Conservation (phyloP, 2,329 filamentous ascomycete species). For the Fusarium sambucinum region DNA sequence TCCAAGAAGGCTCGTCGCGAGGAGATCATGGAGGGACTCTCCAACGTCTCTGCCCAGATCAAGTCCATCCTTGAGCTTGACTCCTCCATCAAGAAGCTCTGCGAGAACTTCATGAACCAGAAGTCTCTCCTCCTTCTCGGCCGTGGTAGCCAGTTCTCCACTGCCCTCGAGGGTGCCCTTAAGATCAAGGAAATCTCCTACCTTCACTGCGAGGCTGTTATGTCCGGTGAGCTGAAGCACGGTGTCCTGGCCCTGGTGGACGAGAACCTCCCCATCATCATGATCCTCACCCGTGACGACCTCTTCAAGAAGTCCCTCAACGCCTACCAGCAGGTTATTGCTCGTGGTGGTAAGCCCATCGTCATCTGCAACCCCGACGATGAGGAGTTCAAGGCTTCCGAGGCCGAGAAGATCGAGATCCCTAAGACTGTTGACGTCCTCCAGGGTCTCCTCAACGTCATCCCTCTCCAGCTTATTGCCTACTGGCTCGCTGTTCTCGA, state of each 20-base stretch:
- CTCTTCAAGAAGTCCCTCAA: constrained; percentile 99
- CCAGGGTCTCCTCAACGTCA: constrained; percentile 97
- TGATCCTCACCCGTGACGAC: constrained; percentile 96
- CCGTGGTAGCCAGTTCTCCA: constrained; percentile 96
- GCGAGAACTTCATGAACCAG: constrained; percentile 94
- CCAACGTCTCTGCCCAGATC: constrained; percentile 90
- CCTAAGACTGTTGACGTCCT: constrained; percentile 95
- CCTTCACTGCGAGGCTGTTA: constrained; percentile 99
- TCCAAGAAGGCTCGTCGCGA: constrained; percentile 92
- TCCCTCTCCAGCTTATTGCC: constrained; percentile 96
- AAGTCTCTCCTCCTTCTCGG: constrained; percentile 95
- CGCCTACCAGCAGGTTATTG: constrained; percentile 99
- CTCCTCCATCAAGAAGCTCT: constrained; percentile 93
- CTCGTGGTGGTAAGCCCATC: constrained; percentile 94
- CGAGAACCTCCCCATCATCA: constrained; percentile 98
- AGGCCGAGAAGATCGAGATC: constrained; percentile 97
- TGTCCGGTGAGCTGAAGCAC: constrained; percentile 99
- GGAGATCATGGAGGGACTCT: constrained; percentile 95
- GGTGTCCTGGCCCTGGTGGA: constrained; percentile 97
- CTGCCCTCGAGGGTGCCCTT: constrained; percentile 94
- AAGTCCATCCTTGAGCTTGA: constrained; percentile 91
- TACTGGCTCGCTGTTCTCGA: constrained; percentile 99
- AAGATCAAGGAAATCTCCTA: constrained; percentile 99
- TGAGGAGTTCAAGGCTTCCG: constrained; percentile 86
- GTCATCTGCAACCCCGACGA: constrained; percentile 97